Evolutionary conservation across 2,329 filamentous ascomycete species (phyloP), one percentile per base, ranked within the genome.

Genomic region (Apiospora pterosperma): DNA sequence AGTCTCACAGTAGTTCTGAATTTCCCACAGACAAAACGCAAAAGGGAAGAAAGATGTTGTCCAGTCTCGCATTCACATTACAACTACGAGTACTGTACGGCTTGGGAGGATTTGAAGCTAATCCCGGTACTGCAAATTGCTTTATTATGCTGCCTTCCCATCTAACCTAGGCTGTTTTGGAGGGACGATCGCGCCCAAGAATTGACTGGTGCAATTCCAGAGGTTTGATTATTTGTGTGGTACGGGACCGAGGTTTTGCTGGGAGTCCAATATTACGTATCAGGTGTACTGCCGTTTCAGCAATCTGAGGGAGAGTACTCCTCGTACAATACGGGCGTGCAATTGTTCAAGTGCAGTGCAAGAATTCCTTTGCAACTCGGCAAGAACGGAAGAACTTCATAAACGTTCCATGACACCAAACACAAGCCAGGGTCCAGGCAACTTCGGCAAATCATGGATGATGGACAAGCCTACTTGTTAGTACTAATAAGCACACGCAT

Each of bases 391-490:
- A 34, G 48, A 55, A 55, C 48, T 34, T 55, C 28, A 55, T 55
- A 34, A 34, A n/a, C n/a, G 48, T 55, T 55, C 48, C 48, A 55
- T 55, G 48, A 55, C 48, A 55, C 48, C 48, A 55, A 55, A 55
- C 48, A 55, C 48, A 34, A 28, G 48, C 48, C 48, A 55, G 48
- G 28, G 48, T 55, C 28, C 48, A 55, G 48, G 48, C 48, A 55
- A 34, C 48, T 55, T 55, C 48, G 48, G 48, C 48, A 55, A 55
- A 55, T 55, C 28, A 55, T 21, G 28, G 28, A 28, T 8, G 44
- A 52, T 25, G n/a, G n/a, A 28, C 23, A 52, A 28, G 23, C 23
- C 44, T 3, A 14, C 19, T 52, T 23, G 41, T 8, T n/a, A n/a
- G n/a, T n/a, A n/a, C n/a, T n/a, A n/a, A n/a, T n/a, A n/a, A n/a